A percentile compares a stretch with the other conserved stretches of the same genome.
These are phyloP conservation scores for Eucalyptus coolabah DNA, from an alignment of 345 rosid genomes.

Conservation along the genomic window DNA sequence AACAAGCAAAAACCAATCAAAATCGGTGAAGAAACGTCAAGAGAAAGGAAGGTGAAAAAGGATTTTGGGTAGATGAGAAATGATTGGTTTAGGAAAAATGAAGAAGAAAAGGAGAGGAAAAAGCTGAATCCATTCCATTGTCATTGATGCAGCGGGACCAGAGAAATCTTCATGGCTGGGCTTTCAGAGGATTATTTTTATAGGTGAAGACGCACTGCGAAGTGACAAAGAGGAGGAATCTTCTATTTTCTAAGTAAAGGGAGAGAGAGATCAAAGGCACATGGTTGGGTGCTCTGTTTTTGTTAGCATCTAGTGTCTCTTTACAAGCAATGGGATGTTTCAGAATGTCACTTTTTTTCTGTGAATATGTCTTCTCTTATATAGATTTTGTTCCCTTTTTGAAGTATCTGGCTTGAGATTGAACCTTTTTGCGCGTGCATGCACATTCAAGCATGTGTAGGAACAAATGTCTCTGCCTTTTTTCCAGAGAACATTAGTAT, in stretches of 20 bases:
- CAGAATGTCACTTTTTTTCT: neutral
- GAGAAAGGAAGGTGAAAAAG: neutral
- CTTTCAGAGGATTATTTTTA: neutral
- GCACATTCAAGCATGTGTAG: neutral
- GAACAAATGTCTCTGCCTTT: neutral
- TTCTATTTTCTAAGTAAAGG: neutral
- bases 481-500: neutral
- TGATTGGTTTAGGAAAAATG: neutral
- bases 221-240: slow-evolving; percentile 43
- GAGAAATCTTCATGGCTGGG: neutral
- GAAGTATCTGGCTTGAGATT: neutral
- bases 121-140: neutral
- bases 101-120: neutral
- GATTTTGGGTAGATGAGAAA: neutral
- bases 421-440: neutral
- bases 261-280: neutral
- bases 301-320: neutral
- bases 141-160: neutral
- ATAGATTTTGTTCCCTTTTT: neutral
- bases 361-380: neutral
- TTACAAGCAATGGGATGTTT: neutral
- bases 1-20: neutral
- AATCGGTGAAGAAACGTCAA: neutral
- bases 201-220: slow-evolving; percentile 5
- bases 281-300: neutral